Conservation (phyloP, 225 moss, liverwort and hornwort genomes). For the Sphagnum tenellum region DNA sequence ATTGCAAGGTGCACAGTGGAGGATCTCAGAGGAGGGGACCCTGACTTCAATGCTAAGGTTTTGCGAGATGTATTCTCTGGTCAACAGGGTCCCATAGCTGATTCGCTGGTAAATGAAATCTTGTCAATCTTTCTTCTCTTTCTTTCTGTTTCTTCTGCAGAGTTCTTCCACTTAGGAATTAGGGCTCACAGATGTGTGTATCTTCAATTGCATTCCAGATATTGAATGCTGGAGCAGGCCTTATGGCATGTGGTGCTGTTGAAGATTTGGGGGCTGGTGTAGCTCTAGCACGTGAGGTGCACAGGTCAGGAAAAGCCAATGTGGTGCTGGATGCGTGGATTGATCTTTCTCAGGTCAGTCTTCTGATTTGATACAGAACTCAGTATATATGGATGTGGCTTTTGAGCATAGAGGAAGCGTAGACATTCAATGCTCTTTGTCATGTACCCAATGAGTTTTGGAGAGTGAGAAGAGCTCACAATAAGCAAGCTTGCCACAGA, state of each 20-base stretch:
- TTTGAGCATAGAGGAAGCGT: neutral
- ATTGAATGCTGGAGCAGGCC: constrained; percentile 94
- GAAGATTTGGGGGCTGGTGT: constrained; percentile 72
- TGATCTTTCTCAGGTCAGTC: constrained; percentile 50
- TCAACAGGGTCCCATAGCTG: constrained; percentile 66
- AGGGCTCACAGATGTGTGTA: no score
- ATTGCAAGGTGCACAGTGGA: constrained; percentile 84
- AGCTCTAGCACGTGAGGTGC: constrained; percentile 63
- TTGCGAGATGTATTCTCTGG: constrained; percentile 84
- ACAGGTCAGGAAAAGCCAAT: constrained; percentile 79
- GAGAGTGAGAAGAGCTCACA: neutral
- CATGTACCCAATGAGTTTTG: neutral
- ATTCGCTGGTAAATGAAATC: constrained; percentile 56
- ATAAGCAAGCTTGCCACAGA: neutral
- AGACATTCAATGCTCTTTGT: neutral
- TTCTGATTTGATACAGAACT: neutral
- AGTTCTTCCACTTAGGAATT: no score
- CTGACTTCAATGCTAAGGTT: constrained; percentile 67
- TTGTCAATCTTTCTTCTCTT: constrained; percentile 1
- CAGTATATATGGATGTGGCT: neutral
- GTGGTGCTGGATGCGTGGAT: constrained; percentile 78
- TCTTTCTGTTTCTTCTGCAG: neutral
- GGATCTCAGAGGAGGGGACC: constrained; percentile 81
- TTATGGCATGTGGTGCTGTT: constrained; percentile 83
- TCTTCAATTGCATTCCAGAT: constrained; percentile 24